Evolutionary conservation across 108 stramenopile genomes (phyloP).

Genomic region (Cyclostephanos invisitatus): DNA sequence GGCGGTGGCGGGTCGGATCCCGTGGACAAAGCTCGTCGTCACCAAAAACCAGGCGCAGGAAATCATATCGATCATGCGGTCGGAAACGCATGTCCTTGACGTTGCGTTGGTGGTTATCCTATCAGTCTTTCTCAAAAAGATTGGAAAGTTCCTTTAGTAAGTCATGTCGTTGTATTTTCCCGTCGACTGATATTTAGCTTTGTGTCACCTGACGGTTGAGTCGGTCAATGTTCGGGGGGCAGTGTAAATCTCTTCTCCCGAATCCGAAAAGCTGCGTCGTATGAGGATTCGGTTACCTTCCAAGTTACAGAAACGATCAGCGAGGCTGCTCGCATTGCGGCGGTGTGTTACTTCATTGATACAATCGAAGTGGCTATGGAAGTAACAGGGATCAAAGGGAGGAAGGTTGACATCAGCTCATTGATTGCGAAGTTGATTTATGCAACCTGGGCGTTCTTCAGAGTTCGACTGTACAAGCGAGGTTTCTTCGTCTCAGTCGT

Average conservation of each 20-base stretch:
- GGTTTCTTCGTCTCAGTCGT: slow-evolving; percentile 28
- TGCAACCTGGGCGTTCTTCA: slow-evolving; percentile 39
- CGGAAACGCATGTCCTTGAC: slow-evolving; percentile 37
- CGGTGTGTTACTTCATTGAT: slow-evolving; percentile 45
- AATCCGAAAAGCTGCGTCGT: slow-evolving; percentile 25
- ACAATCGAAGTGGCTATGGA: slow-evolving; percentile 40
- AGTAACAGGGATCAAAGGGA: slow-evolving; percentile 36
- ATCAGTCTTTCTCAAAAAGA: slow-evolving; percentile 25
- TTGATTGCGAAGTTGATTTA: slow-evolving; percentile 33
- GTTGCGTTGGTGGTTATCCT: slow-evolving; percentile 20
- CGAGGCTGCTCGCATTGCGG: slow-evolving; percentile 42
- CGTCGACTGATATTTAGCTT: neutral
- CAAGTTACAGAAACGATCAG: slow-evolving; percentile 28
- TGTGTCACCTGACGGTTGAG: neutral
- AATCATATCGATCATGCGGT: slow-evolving; percentile 39
- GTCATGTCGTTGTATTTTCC: neutral
- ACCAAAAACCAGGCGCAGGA: slow-evolving; percentile 19
- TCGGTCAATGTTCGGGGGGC: neutral
- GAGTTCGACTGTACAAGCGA: slow-evolving; percentile 34
- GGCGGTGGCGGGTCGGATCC: slow-evolving; percentile 44
- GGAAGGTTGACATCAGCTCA: slow-evolving; percentile 23
- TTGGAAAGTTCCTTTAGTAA: slow-evolving; percentile 24
- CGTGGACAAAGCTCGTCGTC: slow-evolving; percentile 39
- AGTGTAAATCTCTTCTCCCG: slow-evolving; percentile 23
- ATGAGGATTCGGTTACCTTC: slow-evolving; percentile 41